Conservation (phyloP, 140 eudicot species). For the Erigeron philadelphicus region DNA sequence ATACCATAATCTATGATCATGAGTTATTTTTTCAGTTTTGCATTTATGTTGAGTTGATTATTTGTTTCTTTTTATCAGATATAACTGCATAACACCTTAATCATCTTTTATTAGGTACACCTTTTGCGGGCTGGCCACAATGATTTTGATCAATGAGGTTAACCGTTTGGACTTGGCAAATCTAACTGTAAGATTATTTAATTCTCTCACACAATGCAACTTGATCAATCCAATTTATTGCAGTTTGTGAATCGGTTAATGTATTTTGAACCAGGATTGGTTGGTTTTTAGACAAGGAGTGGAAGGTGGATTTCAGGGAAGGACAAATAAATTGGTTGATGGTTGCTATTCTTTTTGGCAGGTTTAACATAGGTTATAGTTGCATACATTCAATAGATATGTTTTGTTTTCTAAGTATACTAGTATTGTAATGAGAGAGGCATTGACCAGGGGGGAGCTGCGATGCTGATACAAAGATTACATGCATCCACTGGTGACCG, state of each 20-base stretch:
- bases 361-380: constrained; percentile 37
- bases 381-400: neutral
- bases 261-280: constrained; percentile 61
- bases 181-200: constrained; percentile 57
- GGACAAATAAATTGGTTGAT: constrained; percentile 91
- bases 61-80: neutral
- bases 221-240: neutral
- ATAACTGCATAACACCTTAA: constrained; percentile 4
- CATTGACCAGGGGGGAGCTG: constrained; percentile 76
- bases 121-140: constrained; percentile 93
- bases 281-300: constrained; percentile 86
- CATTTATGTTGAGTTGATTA: neutral
- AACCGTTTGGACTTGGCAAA: constrained; percentile 72
- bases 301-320: constrained; percentile 95
- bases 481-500: constrained; percentile 26
- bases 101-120: constrained; percentile 53
- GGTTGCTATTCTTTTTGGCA: constrained; percentile 99
- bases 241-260: neutral
- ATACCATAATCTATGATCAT: neutral
- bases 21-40: neutral
- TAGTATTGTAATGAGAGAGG: constrained; percentile 1
- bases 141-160: constrained; percentile 78
- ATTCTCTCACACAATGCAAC: constrained; percentile 11
- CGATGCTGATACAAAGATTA: constrained; percentile 59
- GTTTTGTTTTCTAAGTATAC: constrained; percentile 3